Evolutionary conservation across 2,329 filamentous ascomycete species (phyloP).

Genomic region (Madurella fahalii): DNA sequence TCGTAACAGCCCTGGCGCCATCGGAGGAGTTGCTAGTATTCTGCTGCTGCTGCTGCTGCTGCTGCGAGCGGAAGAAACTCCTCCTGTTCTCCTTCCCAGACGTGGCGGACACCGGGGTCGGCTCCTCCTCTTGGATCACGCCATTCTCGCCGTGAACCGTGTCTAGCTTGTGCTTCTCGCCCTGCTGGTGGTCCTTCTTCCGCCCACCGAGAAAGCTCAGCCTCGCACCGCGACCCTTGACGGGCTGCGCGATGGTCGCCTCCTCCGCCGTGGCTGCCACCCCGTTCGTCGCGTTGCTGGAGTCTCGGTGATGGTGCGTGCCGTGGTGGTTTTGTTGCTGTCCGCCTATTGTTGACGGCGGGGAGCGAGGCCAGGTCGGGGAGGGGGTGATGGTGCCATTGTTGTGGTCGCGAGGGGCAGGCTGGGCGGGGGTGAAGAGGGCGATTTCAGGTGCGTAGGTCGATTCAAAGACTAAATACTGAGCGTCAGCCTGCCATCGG

Average conservation of each 20-base stretch:
- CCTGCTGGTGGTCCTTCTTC: slow-evolving; percentile 39
- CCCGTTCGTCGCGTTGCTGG: background rate
- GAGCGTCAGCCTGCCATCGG: slow-evolving; percentile 16
- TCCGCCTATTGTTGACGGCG: slow-evolving; percentile 38
- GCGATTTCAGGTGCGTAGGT: slow-evolving; percentile 64
- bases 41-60: background rate
- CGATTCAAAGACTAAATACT: slow-evolving; percentile 51
- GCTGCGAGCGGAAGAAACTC: slow-evolving; percentile 44
- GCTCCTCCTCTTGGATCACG: slow-evolving; percentile 5
- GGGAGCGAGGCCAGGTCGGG: slow-evolving; percentile 47
- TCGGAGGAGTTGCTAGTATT: background rate
- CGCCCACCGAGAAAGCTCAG: slow-evolving; percentile 55
- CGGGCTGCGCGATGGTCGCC: slow-evolving; percentile 46
- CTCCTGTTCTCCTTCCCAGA: slow-evolving; percentile 36
- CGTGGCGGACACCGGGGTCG: background rate
- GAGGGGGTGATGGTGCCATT: slow-evolving; percentile 41
- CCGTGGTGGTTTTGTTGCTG: slow-evolving; percentile 18
- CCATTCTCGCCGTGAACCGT: slow-evolving; percentile 7
- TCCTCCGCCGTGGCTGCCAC: slow-evolving; percentile 41
- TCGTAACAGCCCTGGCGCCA: background rate
- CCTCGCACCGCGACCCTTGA: slow-evolving; percentile 49
- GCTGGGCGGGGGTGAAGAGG: slow-evolving; percentile 53
- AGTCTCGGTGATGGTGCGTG: slow-evolving; percentile 2
- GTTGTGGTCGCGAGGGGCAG: slow-evolving; percentile 23
- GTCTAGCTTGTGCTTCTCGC: slow-evolving; percentile 3